Evolutionary conservation across 1,284 basidiomycete species (phyloP), one percentile per base, ranked within the genome.

Genomic region (Cryptococcus sp.): DNA sequence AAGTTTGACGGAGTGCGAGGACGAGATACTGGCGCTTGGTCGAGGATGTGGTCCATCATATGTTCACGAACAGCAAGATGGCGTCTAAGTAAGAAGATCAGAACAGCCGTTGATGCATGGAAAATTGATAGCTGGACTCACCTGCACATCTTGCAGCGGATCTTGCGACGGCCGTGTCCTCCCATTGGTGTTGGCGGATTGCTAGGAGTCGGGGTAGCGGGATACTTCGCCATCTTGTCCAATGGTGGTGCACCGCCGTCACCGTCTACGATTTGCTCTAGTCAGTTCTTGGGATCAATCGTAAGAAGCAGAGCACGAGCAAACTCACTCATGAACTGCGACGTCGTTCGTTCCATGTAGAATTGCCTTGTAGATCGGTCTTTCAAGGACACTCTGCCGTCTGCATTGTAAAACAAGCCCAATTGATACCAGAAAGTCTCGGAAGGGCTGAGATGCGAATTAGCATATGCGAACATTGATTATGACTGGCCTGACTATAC

Each of bases 101-200:
- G 30, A 35, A 35, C 30, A 8, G 30, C 30, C 30, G 8, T 5
- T 10, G 30, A 35, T 35, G 30, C 5, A 35, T 35, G 30, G 2
- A 8, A 13, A 8, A 35, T 35, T 8, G 10, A 35, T 10, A 35
- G 30, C 16, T 30, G 19, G 45, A 65, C 81, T 50, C 56, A 88
- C 88, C 91, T 83, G 81, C 93, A 95, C 86, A 90, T 92, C 76
- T 90, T 93, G 80, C 93, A 96, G 62, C 93, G 82, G 63, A 96
- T 90, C 53, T 80, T 78, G 27, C 78, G 70, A 3, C 75, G 65
- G 0, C 73, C 73, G 15, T 68, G 64, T 6, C 65, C 63, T 38
- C 74, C 77, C 15, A 57, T 53, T 2, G 88, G 86, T 0, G 88
- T 86, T 3, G 82, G 78, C 0, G 87, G 85, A 2, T 79, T 75